Conservation (phyloP, 495 filamentous ascomycete species). For the Aspergillus ellipticus region DNA sequence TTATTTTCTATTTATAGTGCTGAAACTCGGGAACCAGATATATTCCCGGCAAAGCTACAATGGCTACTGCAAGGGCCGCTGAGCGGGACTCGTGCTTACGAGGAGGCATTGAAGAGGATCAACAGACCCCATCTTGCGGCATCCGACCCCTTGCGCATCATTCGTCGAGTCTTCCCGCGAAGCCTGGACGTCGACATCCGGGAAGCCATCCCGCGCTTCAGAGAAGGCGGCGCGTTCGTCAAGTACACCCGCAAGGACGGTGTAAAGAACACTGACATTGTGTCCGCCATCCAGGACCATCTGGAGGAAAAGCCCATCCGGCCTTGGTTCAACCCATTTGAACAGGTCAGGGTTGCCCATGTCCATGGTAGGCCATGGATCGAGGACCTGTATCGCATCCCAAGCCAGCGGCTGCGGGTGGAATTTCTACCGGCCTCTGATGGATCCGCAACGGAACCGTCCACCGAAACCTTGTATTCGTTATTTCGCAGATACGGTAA, state of each 20-base stretch:
- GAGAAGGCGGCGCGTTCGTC: constrained; percentile 91
- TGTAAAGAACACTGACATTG: constrained; percentile 54
- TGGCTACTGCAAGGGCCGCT: constrained; percentile 60
- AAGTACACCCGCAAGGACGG: constrained; percentile 67
- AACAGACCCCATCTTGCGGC: constrained; percentile 54
- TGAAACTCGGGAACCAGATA: constrained; percentile 48
- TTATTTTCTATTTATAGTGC: neutral
- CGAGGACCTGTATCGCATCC: constrained; percentile 84
- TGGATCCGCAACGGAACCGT: constrained; percentile 65
- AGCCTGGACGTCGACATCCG: constrained; percentile 63
- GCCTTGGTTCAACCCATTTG: constrained; percentile 86
- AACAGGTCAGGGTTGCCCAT: constrained; percentile 59
- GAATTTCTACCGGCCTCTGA: constrained; percentile 77
- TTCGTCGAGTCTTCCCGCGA: constrained; percentile 58
- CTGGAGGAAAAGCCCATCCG: constrained; percentile 68
- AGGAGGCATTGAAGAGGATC: constrained; percentile 60
- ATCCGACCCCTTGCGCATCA: constrained; percentile 61
- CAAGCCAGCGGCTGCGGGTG: constrained; percentile 67
- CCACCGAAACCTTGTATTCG: constrained; percentile 79
- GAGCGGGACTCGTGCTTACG: constrained; percentile 52
- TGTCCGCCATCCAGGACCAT: constrained; percentile 48
- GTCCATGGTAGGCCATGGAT: constrained; percentile 90
- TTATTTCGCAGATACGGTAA: constrained; percentile 91
- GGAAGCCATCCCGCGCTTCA: constrained; percentile 74
- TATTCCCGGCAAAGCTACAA: constrained; percentile 77